Evolutionary conservation across 805 yeast genomes (phyloP).

Genomic region (Kurtzmaniella fragi): DNA sequence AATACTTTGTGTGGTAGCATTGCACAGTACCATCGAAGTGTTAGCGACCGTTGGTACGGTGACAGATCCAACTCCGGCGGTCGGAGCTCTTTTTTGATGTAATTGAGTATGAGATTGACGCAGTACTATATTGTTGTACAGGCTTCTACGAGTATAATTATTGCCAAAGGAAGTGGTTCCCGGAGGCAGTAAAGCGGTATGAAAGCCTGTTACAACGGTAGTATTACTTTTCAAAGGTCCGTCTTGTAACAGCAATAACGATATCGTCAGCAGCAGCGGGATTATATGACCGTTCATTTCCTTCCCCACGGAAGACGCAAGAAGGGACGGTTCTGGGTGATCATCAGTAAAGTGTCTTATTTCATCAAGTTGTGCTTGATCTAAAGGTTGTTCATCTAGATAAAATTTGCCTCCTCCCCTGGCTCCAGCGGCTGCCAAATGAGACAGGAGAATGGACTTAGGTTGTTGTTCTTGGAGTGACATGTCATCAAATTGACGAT

Average conservation of each 20-base stretch:
- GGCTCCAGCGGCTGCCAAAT: constrained; percentile 7
- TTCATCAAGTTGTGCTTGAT: not conserved
- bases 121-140: constrained; percentile 5
- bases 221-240: not conserved
- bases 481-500: constrained; percentile 7
- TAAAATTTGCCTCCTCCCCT: constrained; percentile 1
- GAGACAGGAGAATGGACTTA: constrained; percentile 12
- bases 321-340: constrained; percentile 41
- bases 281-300: constrained; percentile 35
- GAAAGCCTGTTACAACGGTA: constrained; percentile 1
- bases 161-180: not conserved
- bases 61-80: not conserved
- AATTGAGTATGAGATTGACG: constrained; percentile 5
- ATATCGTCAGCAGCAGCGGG: constrained; percentile 39
- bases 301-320: constrained; percentile 40
- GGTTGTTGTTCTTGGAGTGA: constrained; percentile 7
- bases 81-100: constrained; percentile 1
- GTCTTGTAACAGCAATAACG: constrained; percentile 24
- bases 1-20: constrained; percentile 20
- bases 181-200: not conserved
- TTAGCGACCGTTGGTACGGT: no score
- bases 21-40: not conserved
- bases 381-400: not conserved
- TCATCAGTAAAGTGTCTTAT: constrained; percentile 16
- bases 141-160: not conserved